These are phyloP conservation scores for Neopestalotiopsis sp. DNA, from an alignment of 2,329 filamentous ascomycete genomes.

Conservation along the genomic window DNA sequence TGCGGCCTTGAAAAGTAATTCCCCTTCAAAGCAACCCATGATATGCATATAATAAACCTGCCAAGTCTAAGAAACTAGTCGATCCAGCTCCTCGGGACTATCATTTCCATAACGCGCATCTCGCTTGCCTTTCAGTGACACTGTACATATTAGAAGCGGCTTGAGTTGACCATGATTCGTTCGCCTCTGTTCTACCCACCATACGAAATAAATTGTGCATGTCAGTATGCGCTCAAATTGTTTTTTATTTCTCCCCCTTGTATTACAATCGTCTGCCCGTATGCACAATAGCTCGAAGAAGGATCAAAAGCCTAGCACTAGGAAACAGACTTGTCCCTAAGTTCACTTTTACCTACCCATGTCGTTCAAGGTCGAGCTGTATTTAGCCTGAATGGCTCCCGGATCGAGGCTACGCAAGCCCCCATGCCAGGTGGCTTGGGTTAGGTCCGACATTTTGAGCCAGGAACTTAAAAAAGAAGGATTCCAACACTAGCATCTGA, in stretches of 20 bases:
- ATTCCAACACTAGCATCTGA: not conserved
- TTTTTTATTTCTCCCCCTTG: not conserved
- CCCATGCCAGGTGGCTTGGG: not conserved
- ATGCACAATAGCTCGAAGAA: not conserved
- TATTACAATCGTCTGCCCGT: not conserved
- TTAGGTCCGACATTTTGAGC: not conserved
- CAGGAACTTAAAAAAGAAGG: not conserved
- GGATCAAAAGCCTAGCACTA: not conserved
- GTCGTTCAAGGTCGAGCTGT: not conserved
- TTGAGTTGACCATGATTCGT: not conserved
- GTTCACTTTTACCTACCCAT: not conserved
- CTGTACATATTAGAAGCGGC: not conserved
- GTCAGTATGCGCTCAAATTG: not conserved
- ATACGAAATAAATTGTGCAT: not conserved
- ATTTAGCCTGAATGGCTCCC: constrained; percentile 2
- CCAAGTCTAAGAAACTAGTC: not conserved
- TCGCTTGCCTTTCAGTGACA: not conserved
- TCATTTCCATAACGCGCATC: not conserved
- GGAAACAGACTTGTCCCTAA: not conserved
- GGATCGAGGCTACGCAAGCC: not conserved
- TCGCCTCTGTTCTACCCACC: not conserved
- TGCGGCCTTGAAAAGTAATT: not conserved
- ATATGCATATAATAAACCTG: not conserved
- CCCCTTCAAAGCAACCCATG: not conserved
- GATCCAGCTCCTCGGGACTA: not conserved